Evolutionary conservation across 2,329 filamentous ascomycete genomes (phyloP).

Genomic region (Penicillium crustosum): DNA sequence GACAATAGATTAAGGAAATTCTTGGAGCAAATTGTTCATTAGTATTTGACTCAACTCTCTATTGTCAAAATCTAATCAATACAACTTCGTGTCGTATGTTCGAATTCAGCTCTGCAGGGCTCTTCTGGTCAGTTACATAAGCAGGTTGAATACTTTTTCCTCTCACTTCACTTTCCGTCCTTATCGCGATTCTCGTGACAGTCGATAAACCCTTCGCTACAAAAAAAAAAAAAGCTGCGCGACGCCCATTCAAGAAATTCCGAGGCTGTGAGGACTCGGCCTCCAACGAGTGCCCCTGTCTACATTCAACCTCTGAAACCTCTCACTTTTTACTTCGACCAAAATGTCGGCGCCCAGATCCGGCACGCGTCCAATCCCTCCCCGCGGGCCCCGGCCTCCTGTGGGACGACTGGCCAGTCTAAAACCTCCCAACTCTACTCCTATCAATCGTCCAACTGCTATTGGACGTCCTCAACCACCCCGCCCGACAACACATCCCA

Average conservation of each 20-base stretch:
- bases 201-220: conserved; percentile 5
- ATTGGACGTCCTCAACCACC: conserved; percentile 31
- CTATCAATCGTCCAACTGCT: conserved; percentile 41
- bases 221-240: neutral
- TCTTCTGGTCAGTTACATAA: neutral
- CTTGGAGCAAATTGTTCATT: neutral
- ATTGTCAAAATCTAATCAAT: neutral
- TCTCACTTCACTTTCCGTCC: conserved; percentile 4
- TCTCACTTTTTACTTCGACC: conserved; percentile 1
- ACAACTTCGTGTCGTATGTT: neutral
- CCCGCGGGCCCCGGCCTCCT: conserved; percentile 27
- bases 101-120: neutral
- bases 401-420: conserved; percentile 43
- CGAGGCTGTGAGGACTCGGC: conserved; percentile 8
- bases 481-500: conserved; percentile 38
- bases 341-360: conserved; percentile 37
- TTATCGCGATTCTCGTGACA: conserved; percentile 12
- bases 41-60: neutral
- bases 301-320: neutral
- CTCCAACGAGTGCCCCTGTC: neutral
- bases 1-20: neutral
- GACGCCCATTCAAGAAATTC: neutral
- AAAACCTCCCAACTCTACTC: conserved; percentile 38
- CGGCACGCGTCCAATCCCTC: conserved; percentile 34
- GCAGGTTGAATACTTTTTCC: conserved; percentile 8